Percentiles rank a stretch among this genome's conserved stretches.
These are phyloP conservation scores for Fragaria nilgerrensis DNA, from an alignment of 306 rosid genomes.

Conservation along the genomic window DNA sequence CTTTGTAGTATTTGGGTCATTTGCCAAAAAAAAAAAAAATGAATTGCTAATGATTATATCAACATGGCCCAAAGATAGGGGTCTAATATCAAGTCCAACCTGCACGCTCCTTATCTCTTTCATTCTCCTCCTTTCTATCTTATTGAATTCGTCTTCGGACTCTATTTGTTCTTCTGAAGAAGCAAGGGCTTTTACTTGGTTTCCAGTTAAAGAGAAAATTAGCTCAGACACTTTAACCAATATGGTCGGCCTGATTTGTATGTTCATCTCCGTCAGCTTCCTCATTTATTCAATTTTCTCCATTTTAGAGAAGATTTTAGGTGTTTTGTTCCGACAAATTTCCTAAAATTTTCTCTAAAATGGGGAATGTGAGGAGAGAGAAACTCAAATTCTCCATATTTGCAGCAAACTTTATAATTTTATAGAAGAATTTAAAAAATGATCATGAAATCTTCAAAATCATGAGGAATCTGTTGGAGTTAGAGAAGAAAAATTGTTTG, in stretches of 20 bases:
- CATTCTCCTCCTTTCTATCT: neutral
- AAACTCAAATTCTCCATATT: too few relatives aligned
- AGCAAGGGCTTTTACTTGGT: neutral
- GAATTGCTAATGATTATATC: neutral
- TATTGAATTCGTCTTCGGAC: neutral
- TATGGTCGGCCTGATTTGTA: neutral
- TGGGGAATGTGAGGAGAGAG: too few relatives aligned
- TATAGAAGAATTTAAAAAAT: too few relatives aligned
- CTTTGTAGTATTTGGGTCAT: neutral
- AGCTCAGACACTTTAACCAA: neutral
- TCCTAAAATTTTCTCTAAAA: too few relatives aligned
- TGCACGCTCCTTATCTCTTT: neutral
- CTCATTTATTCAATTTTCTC: fast-evolving
- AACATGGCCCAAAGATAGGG: neutral
- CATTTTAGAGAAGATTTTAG: too few relatives aligned
- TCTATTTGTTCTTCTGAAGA: neutral
- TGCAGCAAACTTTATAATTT: too few relatives aligned
- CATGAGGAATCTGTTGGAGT: too few relatives aligned
- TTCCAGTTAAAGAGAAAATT: neutral
- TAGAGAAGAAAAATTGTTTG: too few relatives aligned
- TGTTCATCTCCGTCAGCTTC: neutral
- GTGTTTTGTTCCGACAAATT: too few relatives aligned
- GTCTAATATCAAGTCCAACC: neutral
- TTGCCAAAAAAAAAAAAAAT: neutral
- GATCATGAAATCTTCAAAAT: too few relatives aligned